Evolutionary conservation across 2,329 filamentous ascomycete species (phyloP), one percentile per base, ranked within the genome.

Genomic region (Juglanconis sp.): DNA sequence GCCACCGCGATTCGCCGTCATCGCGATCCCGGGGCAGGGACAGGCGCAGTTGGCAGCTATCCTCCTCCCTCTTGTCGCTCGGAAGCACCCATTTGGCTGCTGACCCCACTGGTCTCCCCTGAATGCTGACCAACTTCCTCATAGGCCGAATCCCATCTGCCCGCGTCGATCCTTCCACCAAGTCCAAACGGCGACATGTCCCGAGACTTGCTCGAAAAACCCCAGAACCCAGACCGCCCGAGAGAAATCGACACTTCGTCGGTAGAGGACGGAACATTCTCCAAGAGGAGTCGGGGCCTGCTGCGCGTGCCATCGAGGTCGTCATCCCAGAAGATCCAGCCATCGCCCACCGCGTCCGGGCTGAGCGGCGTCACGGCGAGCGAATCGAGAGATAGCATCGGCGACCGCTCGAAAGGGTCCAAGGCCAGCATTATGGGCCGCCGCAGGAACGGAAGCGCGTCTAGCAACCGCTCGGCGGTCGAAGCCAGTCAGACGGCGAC

Each of bases 391-490:
- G 86, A 85, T 68, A 88, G 84, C 70, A 84, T 87, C 67, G 82
- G 83, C 66, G 81, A 82, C 61, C 80, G 81, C 66, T 90, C 88
- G 53, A 88, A 85, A 73, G 85, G 84, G 66, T 87, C 85, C 63
- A 86, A 82, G 75, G 77, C 80, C 66, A 90, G 87, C 74, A 85
- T 87, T 68, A 75, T 85, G 58, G 86, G 81, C 64, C 79, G 82
- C 65, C 81, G 83, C 68, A 80, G 85, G 69, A 89, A 89, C 75
- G 85, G 85, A 67, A 91, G 87, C 74, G 81, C 84, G 63, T 85
- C 84, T 67, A 90, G 86, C 76, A 86, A 85, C 74, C 79, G 81
- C 70, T 84, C 82, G 64, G 80, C 79, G 68, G 77, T 77, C 67
- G 81, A 78, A 69, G 82, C 79, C 65, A 80, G 81, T 64, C 79